These are phyloP conservation scores for Colletotrichum caudatum DNA, from an alignment of 2,329 filamentous ascomycete species.

Conservation along the genomic window DNA sequence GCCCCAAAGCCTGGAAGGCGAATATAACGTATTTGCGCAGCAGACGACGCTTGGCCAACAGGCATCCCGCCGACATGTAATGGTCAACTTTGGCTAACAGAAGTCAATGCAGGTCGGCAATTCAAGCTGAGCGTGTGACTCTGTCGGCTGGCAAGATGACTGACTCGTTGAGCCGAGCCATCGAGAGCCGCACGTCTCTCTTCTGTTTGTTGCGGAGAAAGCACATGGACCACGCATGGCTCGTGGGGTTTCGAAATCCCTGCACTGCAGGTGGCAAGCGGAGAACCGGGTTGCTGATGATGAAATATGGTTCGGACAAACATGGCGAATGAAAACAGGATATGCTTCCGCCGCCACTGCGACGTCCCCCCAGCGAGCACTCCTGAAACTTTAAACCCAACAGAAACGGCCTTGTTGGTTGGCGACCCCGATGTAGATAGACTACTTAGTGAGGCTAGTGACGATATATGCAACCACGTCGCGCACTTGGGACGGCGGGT, in stretches of 20 bases:
- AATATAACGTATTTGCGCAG: too few relatives aligned
- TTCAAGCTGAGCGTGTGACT: not conserved
- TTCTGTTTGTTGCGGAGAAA: not conserved
- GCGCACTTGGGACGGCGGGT: not conserved
- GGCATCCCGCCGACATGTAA: not conserved
- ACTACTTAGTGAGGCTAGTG: not conserved
- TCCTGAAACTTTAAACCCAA: too few relatives aligned
- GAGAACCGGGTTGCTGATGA: not conserved
- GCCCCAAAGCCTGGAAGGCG: not conserved
- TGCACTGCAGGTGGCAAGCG: not conserved
- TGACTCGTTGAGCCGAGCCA: not conserved
- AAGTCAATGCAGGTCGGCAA: not conserved
- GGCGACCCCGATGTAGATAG: too few relatives aligned
- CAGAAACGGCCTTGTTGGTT: not conserved
- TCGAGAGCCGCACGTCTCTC: too few relatives aligned
- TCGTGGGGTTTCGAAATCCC: not conserved
- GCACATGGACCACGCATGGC: not conserved
- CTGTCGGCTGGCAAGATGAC: too few relatives aligned
- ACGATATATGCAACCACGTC: not conserved
- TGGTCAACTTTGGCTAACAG: not conserved
- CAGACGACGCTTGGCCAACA: not conserved
- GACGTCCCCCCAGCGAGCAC: not conserved
- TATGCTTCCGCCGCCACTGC: not conserved
- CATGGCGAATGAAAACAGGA: not conserved
- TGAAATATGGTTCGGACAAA: not conserved